A percentile compares a stretch with the other conserved stretches of the same genome.
These are phyloP conservation scores for Nadsonia commutata DNA, from an alignment of 1,139 yeast species.

Conservation along the genomic window DNA sequence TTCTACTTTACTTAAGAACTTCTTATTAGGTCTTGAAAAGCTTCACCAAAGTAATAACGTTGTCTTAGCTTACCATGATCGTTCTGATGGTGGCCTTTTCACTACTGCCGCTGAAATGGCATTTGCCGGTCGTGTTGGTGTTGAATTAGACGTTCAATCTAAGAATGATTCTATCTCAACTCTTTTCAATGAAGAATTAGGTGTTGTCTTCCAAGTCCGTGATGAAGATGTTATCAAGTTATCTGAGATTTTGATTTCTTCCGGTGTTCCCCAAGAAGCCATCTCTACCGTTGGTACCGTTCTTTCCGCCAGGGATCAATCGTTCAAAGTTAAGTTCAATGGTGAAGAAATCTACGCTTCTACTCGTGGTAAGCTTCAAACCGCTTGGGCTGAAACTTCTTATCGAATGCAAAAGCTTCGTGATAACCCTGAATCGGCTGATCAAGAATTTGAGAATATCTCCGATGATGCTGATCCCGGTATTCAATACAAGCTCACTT, in stretches of 20 bases:
- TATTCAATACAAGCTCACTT: constrained; percentile 64
- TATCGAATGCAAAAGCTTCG: constrained; percentile 81
- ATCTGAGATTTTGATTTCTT: constrained; percentile 34
- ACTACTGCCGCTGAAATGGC: constrained; percentile 89
- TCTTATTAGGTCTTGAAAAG: constrained; percentile 51
- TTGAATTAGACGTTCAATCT: constrained; percentile 29
- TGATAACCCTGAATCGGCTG: constrained; percentile 86
- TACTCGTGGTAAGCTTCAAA: constrained; percentile 61
- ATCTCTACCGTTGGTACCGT: constrained; percentile 51
- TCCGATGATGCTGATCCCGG: constrained; percentile 84
- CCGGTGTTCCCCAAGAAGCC: constrained; percentile 43
- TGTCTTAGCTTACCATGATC: constrained; percentile 86
- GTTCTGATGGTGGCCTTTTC: constrained; percentile 93
- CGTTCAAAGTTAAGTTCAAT: constrained; percentile 34
- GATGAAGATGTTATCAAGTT: constrained; percentile 38
- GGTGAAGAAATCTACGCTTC: constrained; percentile 34
- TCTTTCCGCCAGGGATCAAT: constrained; percentile 40
- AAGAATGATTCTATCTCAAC: constrained; percentile 20
- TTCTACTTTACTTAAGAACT: constrained; percentile 43
- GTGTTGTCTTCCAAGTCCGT: constrained; percentile 86
- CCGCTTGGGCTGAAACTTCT: constrained; percentile 79
- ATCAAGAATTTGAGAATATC: constrained; percentile 67
- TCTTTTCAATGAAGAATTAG: constrained; percentile 85
- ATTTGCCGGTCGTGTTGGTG: constrained; percentile 85
- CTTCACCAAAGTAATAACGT: constrained; percentile 49